Percentiles rank a stretch among this genome's conserved stretches.
These are phyloP conservation scores for Glarea lozoyensis DNA, from an alignment of 495 filamentous ascomycete genomes.

Conservation along the genomic window DNA sequence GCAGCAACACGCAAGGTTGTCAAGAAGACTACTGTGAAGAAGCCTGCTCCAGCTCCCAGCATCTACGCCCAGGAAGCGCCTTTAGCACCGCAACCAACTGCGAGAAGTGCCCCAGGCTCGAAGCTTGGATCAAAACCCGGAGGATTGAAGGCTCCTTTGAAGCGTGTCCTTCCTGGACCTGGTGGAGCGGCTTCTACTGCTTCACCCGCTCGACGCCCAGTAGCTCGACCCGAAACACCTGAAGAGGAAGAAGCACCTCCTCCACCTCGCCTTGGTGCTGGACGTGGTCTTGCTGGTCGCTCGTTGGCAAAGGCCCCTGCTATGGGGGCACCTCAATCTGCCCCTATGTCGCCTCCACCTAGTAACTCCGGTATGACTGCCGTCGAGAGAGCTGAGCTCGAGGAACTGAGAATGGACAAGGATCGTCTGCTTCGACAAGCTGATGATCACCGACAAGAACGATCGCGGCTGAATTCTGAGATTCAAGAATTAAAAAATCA, in stretches of 20 bases:
- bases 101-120: constrained; percentile 47
- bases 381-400: constrained; percentile 78
- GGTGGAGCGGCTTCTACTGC: constrained; percentile 32
- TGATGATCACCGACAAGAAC: constrained; percentile 70
- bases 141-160: constrained; percentile 59
- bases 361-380: constrained; percentile 52
- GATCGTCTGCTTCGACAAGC: constrained; percentile 62
- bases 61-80: constrained; percentile 34
- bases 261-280: constrained; percentile 59
- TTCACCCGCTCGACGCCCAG: constrained; percentile 55
- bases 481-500: constrained; percentile 87
- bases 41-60: constrained; percentile 31
- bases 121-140: constrained; percentile 48
- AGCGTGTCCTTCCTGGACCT: constrained; percentile 44
- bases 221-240: constrained; percentile 31
- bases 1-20: constrained; percentile 45
- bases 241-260: constrained; percentile 52
- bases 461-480: constrained; percentile 63
- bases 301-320: constrained; percentile 55
- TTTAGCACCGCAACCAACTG: constrained; percentile 47
- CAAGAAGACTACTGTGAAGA: constrained; percentile 40
- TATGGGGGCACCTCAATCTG: constrained; percentile 36
- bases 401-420: constrained; percentile 75
- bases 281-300: constrained; percentile 75
- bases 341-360: constrained; percentile 27